phyloP scores from a whole-genome alignment of 305 asterid species.

The Ilex paraguariensis region DNA sequence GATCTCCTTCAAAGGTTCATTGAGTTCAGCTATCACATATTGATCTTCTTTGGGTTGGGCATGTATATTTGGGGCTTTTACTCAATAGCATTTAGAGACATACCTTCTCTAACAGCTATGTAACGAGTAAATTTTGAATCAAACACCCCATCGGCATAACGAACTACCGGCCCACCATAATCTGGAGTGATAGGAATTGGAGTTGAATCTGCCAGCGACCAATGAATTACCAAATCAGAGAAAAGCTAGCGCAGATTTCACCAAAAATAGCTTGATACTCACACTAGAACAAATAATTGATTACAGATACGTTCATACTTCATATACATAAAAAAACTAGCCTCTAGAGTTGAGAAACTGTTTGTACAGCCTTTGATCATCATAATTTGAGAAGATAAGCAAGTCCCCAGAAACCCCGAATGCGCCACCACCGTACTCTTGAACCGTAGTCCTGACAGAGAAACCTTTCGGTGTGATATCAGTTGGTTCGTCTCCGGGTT shows the following conservation, averaged over 20 bases:
- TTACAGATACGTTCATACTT: too few species aligned
- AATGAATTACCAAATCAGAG: not conserved
- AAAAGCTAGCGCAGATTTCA: not conserved
- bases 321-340: too few species aligned
- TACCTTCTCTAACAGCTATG: not conserved
- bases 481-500: not conserved
- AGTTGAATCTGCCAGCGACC: not conserved
- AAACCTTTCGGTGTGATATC: not conserved
- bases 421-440: not conserved
- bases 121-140: not conserved
- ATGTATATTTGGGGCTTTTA: too few species aligned
- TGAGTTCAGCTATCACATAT: too few species aligned
- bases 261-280: not conserved
- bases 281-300: not conserved
- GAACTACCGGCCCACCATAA: constrained; percentile 1
- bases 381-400: not conserved
- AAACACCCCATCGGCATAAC: constrained; percentile 1
- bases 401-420: not conserved
- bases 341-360: not conserved
- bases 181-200: not conserved
- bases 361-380: not conserved
- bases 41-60: too few species aligned
- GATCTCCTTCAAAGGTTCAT: too few species aligned
- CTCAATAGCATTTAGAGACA: not conserved
- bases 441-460: not conserved